Evolutionary conservation across 805 yeast genomes (phyloP), one percentile per base, ranked within the genome.

Genomic region (Wickerhamomyces xylosicus): DNA sequence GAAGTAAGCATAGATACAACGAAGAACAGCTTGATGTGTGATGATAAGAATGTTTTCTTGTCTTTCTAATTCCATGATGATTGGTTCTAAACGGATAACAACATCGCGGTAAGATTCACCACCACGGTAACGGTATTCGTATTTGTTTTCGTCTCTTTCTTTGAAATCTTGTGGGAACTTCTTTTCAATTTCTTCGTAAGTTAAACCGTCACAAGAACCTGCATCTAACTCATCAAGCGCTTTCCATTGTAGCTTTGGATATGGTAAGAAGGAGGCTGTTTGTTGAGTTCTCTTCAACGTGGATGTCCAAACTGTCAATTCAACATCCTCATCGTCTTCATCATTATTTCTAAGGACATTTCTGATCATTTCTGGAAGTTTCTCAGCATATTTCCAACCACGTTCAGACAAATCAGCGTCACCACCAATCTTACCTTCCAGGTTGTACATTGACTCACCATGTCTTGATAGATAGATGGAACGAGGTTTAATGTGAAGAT

Each of bases 101-200:
- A 92, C 95, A 53, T 92, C 99, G 41, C 95, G 74, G 60, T 92
- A 92, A 4, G 95, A 83, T 62, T 92, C 99, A 34, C 99, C 99
- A 10, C 97, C 97, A 33, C 96, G 74, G 60, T 92, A 92, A 39
- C 98, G 72, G 62, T 92, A 92, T 57, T 86, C 96, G 57, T 84
- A 92, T 64, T 92, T 92, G 64, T 92, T 83, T 48, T 85, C 95
- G 58, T 92, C 98, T 43, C 99, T 74, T 7, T 96, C 95, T 49
- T 77, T 83, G 64, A 92, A 92, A 55, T 92, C 99, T 47, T 86
- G 95, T 0, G 98, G 98, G 57, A 79, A 89, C 45, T 70, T 61
- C 25, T 71, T 63, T 50, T 85, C 94, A 52, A 90, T 86, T 45
- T 90, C 95, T 48, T 89, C 95, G 56, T 90, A 90, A 0, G 98